These are phyloP conservation scores for Termitomyces bulborhizus DNA, from an alignment of 768 basidiomycete genomes.

Conservation along the genomic window DNA sequence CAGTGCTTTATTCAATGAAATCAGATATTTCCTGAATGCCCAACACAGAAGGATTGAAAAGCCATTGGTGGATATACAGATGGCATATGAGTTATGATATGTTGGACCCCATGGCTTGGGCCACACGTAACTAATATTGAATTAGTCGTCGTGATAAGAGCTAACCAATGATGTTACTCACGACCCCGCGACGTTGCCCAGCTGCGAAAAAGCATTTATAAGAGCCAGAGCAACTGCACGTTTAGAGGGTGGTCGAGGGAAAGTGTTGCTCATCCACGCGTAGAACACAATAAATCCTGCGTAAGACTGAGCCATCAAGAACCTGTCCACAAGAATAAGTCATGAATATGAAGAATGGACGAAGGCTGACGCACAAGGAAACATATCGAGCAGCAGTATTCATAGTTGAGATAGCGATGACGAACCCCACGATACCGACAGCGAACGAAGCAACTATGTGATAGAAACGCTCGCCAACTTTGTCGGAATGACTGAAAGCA, in stretches of 20 bases:
- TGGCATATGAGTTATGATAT: conserved; percentile 64
- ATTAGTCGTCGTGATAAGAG: neutral
- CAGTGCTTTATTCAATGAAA: conserved; percentile 30
- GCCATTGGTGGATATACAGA: conserved; percentile 58
- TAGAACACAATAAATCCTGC: conserved; percentile 64
- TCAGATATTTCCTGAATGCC: conserved; percentile 41
- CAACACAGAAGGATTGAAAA: conserved; percentile 44
- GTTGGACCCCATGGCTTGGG: conserved; percentile 63
- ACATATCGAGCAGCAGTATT: conserved; percentile 58
- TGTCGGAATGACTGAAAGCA: conserved; percentile 60
- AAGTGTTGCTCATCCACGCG: conserved; percentile 46
- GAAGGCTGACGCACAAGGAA: conserved; percentile 39
- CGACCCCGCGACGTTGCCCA: conserved; percentile 82
- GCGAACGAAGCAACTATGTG: conserved; percentile 51
- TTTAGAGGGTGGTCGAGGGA: conserved; percentile 69
- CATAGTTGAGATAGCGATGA: conserved; percentile 60
- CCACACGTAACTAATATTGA: conserved; percentile 51
- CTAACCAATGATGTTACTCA: conserved; percentile 32
- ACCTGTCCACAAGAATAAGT: conserved; percentile 33
- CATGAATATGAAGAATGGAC: neutral
- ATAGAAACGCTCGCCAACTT: conserved; percentile 60
- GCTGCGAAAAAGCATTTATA: conserved; percentile 74
- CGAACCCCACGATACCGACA: conserved; percentile 63
- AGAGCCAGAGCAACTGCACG: conserved; percentile 82
- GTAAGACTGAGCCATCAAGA: conserved; percentile 73